A percentile compares a stretch with the other conserved stretches of the same genome.
These are phyloP conservation scores for Mrakia blollopis DNA, from an alignment of 768 basidiomycete genomes.

Conservation along the genomic window DNA sequence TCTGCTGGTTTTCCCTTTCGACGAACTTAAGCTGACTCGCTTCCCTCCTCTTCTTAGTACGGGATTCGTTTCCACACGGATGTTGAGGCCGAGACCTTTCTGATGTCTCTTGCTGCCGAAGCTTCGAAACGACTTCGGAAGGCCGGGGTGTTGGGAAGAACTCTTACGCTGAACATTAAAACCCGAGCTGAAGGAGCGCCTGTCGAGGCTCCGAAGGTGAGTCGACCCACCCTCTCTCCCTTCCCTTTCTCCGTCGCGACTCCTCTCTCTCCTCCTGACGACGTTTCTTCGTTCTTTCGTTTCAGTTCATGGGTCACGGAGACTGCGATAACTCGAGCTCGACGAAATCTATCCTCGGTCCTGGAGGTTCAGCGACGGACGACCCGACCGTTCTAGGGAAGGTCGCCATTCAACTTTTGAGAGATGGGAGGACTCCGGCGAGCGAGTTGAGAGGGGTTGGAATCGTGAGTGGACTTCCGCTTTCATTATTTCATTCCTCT, in stretches of 20 bases:
- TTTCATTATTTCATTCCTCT: background rate
- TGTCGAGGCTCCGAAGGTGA: constrained; percentile 81
- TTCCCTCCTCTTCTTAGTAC: constrained; percentile 55
- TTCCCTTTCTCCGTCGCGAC: background rate
- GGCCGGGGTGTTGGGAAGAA: constrained; percentile 64
- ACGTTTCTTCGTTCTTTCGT: background rate
- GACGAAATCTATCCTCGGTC: constrained; percentile 62
- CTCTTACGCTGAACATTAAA: constrained; percentile 82
- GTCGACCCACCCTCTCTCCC: constrained; percentile 25
- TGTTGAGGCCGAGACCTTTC: constrained; percentile 73
- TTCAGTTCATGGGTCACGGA: constrained; percentile 86
- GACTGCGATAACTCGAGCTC: constrained; percentile 68
- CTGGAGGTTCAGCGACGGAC: constrained; percentile 64
- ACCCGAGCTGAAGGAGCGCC: constrained; percentile 79
- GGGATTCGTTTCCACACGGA: constrained; percentile 86
- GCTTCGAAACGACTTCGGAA: constrained; percentile 66
- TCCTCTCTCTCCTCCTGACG: background rate
- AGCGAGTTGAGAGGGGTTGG: constrained; percentile 25
- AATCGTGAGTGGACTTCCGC: background rate
- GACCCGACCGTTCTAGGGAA: constrained; percentile 67
- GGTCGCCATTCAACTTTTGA: constrained; percentile 58
- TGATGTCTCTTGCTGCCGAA: constrained; percentile 70
- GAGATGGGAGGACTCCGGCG: background rate
- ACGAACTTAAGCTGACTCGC: background rate
- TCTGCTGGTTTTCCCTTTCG: background rate